Conservation (phyloP, 2,329 filamentous ascomycete genomes). For the Chrysosporium keratinophilum region DNA sequence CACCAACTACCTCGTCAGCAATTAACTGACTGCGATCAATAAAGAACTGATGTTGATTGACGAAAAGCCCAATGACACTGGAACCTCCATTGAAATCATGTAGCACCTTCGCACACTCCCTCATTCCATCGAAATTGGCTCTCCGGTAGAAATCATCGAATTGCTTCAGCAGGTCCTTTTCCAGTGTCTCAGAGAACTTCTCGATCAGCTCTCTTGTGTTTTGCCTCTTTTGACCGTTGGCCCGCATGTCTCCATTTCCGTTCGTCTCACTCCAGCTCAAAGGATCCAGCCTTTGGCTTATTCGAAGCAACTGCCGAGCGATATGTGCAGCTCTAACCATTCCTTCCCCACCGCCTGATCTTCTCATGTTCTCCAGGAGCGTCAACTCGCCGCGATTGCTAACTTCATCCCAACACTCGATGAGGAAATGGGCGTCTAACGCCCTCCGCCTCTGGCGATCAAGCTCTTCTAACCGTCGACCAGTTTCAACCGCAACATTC, state of each 20-base stretch:
- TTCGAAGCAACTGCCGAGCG: slow-evolving; percentile 81
- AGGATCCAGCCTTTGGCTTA: slow-evolving; percentile 81
- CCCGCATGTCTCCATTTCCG: slow-evolving; percentile 38
- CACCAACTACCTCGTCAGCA: slow-evolving; percentile 61
- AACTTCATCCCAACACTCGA: slow-evolving; percentile 95
- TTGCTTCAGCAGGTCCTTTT: slow-evolving; percentile 88
- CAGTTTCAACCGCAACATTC: slow-evolving; percentile 87
- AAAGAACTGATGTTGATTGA: slow-evolving; percentile 99
- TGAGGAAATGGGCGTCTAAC: slow-evolving; percentile 85
- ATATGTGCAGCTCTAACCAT: slow-evolving; percentile 93
- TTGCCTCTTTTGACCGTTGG: slow-evolving; percentile 40
- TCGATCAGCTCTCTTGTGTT: slow-evolving; percentile 84
- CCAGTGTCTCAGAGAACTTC: slow-evolving; percentile 89
- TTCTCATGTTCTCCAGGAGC: slow-evolving; percentile 76
- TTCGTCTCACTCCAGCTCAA: slow-evolving; percentile 53
- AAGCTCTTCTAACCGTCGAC: slow-evolving; percentile 83
- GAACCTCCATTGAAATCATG: slow-evolving; percentile 93
- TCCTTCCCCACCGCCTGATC: slow-evolving; percentile 75
- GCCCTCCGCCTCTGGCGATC: slow-evolving; percentile 84
- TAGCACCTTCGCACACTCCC: slow-evolving; percentile 86
- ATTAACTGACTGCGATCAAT: slow-evolving; percentile 90
- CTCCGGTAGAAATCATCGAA: slow-evolving; percentile 95
- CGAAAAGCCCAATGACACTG: slow-evolving; percentile 89
- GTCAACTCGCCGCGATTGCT: slow-evolving; percentile 79
- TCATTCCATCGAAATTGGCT: slow-evolving; percentile 96